A percentile compares a stretch with the other conserved stretches of the same genome.
Conservation (phyloP, 2,329 filamentous ascomycete species). For the Pyrenophora teres region DNA sequence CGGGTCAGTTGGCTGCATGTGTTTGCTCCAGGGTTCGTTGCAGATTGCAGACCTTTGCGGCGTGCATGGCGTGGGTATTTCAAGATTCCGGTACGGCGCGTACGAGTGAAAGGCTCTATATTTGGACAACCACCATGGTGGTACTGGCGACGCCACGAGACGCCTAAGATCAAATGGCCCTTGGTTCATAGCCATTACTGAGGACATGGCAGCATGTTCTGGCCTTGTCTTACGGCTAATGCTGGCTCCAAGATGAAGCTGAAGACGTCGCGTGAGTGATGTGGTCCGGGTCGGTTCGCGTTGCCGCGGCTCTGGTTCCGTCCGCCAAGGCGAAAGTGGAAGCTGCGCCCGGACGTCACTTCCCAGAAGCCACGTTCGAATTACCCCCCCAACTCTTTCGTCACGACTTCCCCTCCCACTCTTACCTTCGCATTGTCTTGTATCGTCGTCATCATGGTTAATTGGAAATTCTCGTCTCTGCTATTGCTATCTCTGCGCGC, state of each 20-base stretch:
- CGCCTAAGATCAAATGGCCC: no score
- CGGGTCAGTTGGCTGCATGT: conserved; percentile 10
- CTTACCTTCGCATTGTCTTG: conserved; percentile 18
- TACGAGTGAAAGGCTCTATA: neutral
- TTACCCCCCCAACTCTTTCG: conserved; percentile 21
- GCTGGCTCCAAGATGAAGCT: neutral
- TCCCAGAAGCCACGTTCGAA: conserved; percentile 42
- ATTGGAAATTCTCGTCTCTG: conserved; percentile 72
- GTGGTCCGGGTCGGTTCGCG: conserved; percentile 16
- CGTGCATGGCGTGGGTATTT: conserved; percentile 3
- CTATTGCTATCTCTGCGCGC: conserved; percentile 73
- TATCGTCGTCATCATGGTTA: conserved; percentile 64
- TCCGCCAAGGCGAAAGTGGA: conserved; percentile 22
- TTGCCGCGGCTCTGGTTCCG: conserved; percentile 14
- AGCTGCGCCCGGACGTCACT: conserved; percentile 27
- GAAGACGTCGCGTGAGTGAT: conserved; percentile 5
- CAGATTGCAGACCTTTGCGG: conserved; percentile 8
- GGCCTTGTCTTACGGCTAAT: no score
- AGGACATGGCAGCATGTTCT: no score
- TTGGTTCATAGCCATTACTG: no score
- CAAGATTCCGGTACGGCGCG: neutral
- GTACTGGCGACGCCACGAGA: no score
- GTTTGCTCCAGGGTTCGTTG: conserved; percentile 6
- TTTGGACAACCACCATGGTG: neutral
- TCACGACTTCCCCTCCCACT: conserved; percentile 11